Evolutionary conservation across 148 eudicot genomes (phyloP), one percentile per base, ranked within the genome.

Genomic region (Amaranthus palmeri): DNA sequence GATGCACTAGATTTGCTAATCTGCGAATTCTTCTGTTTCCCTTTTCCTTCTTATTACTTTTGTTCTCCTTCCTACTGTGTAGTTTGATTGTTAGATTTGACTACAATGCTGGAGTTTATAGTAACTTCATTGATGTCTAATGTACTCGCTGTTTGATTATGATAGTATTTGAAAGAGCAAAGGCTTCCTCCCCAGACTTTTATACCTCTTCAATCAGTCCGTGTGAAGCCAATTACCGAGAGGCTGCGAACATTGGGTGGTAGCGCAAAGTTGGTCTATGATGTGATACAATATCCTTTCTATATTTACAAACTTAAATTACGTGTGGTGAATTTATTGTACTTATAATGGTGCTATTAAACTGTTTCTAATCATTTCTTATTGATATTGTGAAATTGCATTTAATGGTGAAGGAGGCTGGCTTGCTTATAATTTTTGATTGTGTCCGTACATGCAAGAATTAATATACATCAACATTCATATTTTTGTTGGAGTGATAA

Each of bases 131-230:
- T 59, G 44, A 10, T 76, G 45, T 36, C 67, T 67, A 55, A 60
- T 56, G 52, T 25, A 36, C 59, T 72, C 25, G 50, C 25, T n/a
- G 47, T 69, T 54, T 58, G 54, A 41, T 67, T 17, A 50, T 79
- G 78, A 57, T 88, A 95, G 99, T 92, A 91, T 83, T 72, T 95
- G 79, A 95, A 95, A 82, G 96, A 91, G 64, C 96, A 90, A 68
- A 89, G 93, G 81, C 90, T 92, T 76, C 99, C 99, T 45, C 99
- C 99, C 43, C 86, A 84, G 86, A 95, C 99, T 76, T 95, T 95
- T 74, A 95, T 95, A 80, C 97, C 99, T 76, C 92, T 95, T 80
- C 88, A 86, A 77, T 89, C 99, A 61, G 91, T 95, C 58, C 96
- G 97, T 62, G 92, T 95, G 73, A 95, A 90, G 83, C 92, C 96